Evolutionary conservation across 176 grass and related monocot species (phyloP), one percentile per base, ranked within the genome.

Genomic region (Aegilops longissima): DNA sequence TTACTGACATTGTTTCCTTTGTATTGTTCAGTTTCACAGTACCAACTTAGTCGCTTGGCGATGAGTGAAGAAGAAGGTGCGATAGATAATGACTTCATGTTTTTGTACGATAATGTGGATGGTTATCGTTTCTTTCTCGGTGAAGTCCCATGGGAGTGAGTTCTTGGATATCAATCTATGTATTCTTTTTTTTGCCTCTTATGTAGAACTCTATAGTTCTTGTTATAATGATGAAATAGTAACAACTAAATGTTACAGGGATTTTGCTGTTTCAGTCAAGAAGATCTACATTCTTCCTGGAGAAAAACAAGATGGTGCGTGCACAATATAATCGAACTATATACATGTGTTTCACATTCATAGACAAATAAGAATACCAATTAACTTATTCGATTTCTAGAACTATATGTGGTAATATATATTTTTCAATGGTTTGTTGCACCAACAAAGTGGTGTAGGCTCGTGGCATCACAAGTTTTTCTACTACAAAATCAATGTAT

Each of bases 131-230:
- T 83, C 73, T 90, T 79, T 45, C 73, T 90, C 6, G 89, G 80
- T 24, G 89, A 73, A 66, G 56, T 83, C 6, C 65, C 89, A 45
- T 90, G 89, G 89, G 89, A 87, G 89, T 90, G 24, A 90, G 84
- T 90, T 69, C 8, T 78, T 30, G 3, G 18, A 30, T 49, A 21
- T 38, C 13, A 66, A 36, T 64, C 5, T 23, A 71, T 62, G 14
- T 11, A 47, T 13, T 42, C 13, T n/a, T 27, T 54, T 5, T 51
- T 52, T 17, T 52, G 49, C 5, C 49, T 70, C 9, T 11, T 23
- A 36, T 39, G 16, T 76, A 31, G 1, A 74, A 44, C 9, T 47
- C 13, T 17, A 30, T 69, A 81, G 3, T 25, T 64, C 18, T 24
- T 14, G 17, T 14, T 13, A 38, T 61, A 2, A 80, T 12, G 18